Evolutionary conservation across 495 filamentous ascomycete species (phyloP), one percentile per base, ranked within the genome.

Genomic region (Podospora pseudocomata): DNA sequence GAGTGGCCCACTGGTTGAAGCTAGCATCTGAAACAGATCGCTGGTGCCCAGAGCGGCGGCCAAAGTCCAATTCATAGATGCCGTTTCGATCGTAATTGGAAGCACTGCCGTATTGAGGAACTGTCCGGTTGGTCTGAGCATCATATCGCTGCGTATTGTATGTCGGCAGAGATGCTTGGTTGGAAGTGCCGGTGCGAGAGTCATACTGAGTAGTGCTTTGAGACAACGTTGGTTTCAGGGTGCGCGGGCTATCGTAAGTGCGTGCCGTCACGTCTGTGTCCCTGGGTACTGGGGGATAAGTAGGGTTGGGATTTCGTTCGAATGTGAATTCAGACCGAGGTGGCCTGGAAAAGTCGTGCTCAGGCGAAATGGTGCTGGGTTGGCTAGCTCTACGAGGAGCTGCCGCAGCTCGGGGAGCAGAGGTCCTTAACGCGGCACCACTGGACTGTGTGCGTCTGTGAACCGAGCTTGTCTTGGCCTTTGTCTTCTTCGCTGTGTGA

Each of bases 371-470:
- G 2, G 39, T 49, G 7, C 6, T 49, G 15, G 39, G 39, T 13
- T 49, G 39, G 39, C 39, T 49, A 16, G 39, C 39, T 16, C 39
- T 11, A 49, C 39, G 39, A 49, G 39, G 39, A 16, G 9, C 39
- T 6, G 39, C 39, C 7, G 39, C 39, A 9, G 39, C 39, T 49
- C 39, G 39, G 15, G 39, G 39, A 16, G 13, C 9, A 13, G 39
- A 49, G 0, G 9, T 49, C 15, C 39, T 49, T 16, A 49, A 49
- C 1, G 39, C 39, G 9, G 39, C 39, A 49, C 39, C 39, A 11
- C 39, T 70, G 0, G 80, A 82, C 70, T 80, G 79, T 5, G 81
- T 77, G 34, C 81, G 76, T 65, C 74, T 78, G 65, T 82, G 82
- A 19, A 63, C 76, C 76, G 9, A 69, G 54, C 66, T 72, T 7